phyloP scores from a whole-genome alignment of 352 stramenopile genomes.

The Globisporangium lucens region DNA sequence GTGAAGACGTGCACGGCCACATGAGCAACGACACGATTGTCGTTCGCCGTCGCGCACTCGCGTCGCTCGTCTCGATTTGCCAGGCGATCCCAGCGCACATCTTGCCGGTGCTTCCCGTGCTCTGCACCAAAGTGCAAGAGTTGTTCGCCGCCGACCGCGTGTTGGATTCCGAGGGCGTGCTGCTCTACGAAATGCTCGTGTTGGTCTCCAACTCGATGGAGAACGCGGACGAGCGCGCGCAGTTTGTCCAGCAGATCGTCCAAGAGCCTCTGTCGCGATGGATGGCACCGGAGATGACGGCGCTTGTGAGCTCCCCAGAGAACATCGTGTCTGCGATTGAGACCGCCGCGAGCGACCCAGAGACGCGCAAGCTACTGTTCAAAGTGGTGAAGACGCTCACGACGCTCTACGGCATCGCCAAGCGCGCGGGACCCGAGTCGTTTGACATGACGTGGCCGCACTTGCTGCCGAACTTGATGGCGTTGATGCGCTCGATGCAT shows the following conservation, averaged over 20 bases:
- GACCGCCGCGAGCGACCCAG: slow-evolving; percentile 27
- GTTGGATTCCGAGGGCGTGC: slow-evolving; percentile 70
- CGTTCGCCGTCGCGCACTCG: slow-evolving; percentile 58
- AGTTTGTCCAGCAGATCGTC: slow-evolving; percentile 75
- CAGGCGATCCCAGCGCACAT: slow-evolving; percentile 72
- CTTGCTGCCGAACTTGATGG: slow-evolving; percentile 66
- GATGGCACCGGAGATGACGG: slow-evolving; percentile 64
- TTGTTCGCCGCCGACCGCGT: slow-evolving; percentile 70
- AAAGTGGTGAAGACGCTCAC: slow-evolving; percentile 76
- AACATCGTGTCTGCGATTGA: slow-evolving; percentile 59
- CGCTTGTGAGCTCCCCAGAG: slow-evolving; percentile 52
- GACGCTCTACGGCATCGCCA: slow-evolving; percentile 76
- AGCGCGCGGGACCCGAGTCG: slow-evolving; percentile 40
- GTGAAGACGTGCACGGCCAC: slow-evolving; percentile 55
- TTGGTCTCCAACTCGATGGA: slow-evolving; percentile 79
- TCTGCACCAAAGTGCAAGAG: slow-evolving; percentile 66
- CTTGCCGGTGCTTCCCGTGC: slow-evolving; percentile 65
- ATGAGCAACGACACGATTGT: slow-evolving; percentile 76
- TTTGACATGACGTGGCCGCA: slow-evolving; percentile 61
- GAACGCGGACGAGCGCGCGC: slow-evolving; percentile 48
- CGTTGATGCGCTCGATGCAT: slow-evolving; percentile 60
- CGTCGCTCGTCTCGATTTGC: slow-evolving; percentile 76
- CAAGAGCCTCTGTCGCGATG: slow-evolving; percentile 60
- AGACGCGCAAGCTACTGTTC: slow-evolving; percentile 40
- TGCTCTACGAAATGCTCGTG: slow-evolving; percentile 83